Evolutionary conservation across 805 yeast genomes (phyloP).

Genomic region (Starmera caribaea): DNA sequence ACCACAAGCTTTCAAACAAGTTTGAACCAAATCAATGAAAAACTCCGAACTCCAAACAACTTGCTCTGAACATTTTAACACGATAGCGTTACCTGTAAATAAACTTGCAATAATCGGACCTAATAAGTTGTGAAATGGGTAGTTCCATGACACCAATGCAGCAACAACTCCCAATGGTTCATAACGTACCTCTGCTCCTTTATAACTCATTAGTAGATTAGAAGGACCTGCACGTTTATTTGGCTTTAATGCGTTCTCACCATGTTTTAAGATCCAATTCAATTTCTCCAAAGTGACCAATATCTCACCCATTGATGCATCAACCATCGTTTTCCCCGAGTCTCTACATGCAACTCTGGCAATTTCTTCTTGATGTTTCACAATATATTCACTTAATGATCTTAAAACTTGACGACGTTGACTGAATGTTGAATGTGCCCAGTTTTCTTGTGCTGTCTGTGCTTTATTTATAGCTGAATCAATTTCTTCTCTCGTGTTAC

Average conservation of each 20-base stretch:
- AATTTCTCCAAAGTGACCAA: slow-evolving; percentile 90
- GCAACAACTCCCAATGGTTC: slow-evolving; percentile 85
- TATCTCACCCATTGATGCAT: slow-evolving; percentile 94
- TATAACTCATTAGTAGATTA: slow-evolving; percentile 76
- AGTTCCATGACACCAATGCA: slow-evolving; percentile 94
- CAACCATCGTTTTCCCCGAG: slow-evolving; percentile 91
- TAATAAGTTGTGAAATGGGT: slow-evolving; percentile 89
- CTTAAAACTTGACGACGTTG: slow-evolving; percentile 62
- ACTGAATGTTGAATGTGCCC: slow-evolving; percentile 39
- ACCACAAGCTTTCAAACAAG: slow-evolving; percentile 65
- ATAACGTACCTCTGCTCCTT: slow-evolving; percentile 87
- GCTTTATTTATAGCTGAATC: slow-evolving; percentile 45
- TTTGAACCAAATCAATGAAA: slow-evolving; percentile 61
- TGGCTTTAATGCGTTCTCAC: slow-evolving; percentile 52
- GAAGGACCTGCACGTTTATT: slow-evolving; percentile 83
- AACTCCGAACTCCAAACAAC: slow-evolving; percentile 91
- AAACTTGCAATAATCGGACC: slow-evolving; percentile 88
- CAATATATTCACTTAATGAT: slow-evolving; percentile 61
- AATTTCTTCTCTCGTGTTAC: slow-evolving; percentile 60
- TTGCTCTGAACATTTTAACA: slow-evolving; percentile 91
- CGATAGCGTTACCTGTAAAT: slow-evolving; percentile 85
- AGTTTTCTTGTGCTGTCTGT: slow-evolving; percentile 21
- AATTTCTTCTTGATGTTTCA: slow-evolving; percentile 75
- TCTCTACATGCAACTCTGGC: slow-evolving; percentile 94
- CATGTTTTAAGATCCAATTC: slow-evolving; percentile 82